Evolutionary conservation across 2,329 filamentous ascomycete species (phyloP).

Genomic region (Gnomoniopsis sp.): DNA sequence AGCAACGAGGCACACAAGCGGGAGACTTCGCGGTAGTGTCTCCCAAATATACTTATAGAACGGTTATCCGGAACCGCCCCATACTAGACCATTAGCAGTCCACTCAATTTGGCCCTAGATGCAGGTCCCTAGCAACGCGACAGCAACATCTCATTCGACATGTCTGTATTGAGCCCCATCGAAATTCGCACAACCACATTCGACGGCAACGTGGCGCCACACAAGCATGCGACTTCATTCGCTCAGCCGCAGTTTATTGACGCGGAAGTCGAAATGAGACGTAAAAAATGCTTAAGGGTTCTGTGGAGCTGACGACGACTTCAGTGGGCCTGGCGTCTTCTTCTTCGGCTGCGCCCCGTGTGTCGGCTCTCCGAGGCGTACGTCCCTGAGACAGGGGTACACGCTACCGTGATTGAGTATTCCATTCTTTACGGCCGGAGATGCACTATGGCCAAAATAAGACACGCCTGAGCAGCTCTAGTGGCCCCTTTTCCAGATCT

Average conservation of each 20-base stretch:
- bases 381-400: background rate
- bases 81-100: too few relatives aligned
- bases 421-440: background rate
- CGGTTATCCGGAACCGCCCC: too few relatives aligned
- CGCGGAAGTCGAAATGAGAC: background rate
- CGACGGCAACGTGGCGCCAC: background rate
- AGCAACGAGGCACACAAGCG: too few relatives aligned
- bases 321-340: background rate
- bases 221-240: background rate
- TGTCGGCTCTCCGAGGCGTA: background rate
- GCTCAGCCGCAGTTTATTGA: background rate
- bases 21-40: too few relatives aligned
- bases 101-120: too few relatives aligned
- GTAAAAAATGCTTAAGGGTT: background rate
- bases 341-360: background rate
- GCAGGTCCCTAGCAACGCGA: too few relatives aligned
- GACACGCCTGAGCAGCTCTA: too few relatives aligned
- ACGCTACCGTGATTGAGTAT: background rate
- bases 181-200: background rate
- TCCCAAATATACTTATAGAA: too few relatives aligned
- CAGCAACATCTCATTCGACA: background rate
- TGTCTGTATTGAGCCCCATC: background rate
- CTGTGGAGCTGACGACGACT: slow-evolving; percentile 1
- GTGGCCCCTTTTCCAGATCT: too few relatives aligned
- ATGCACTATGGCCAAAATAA: too few relatives aligned